A percentile compares a stretch with the other conserved stretches of the same genome.
Conservation (phyloP, 768 basidiomycete species). For the Guyanaporus albipodus region DNA sequence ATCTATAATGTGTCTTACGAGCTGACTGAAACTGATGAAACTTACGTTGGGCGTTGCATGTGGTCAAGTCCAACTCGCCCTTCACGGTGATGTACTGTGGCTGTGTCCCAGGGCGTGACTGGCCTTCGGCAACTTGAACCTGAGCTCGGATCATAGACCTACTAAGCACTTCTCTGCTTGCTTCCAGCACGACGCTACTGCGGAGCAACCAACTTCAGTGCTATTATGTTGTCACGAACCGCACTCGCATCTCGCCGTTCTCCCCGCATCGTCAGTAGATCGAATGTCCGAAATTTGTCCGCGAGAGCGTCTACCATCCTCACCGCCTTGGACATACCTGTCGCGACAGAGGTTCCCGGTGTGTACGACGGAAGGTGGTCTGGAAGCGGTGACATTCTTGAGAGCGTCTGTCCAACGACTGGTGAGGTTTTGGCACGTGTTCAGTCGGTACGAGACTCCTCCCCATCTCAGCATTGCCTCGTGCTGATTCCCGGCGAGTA, state of each 20-base stretch:
- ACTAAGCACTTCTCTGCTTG: neutral
- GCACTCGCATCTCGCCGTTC: conserved; percentile 7
- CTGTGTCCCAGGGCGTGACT: too few relatives aligned
- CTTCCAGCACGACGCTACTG: neutral
- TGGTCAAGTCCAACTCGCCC: neutral
- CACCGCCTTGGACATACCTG: conserved; percentile 55
- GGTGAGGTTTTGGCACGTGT: conserved; percentile 80
- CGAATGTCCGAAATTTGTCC: conserved; percentile 48
- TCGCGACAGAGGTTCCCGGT: conserved; percentile 56
- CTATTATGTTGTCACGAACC: conserved; percentile 29
- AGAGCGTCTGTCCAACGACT: conserved; percentile 80
- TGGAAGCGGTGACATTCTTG: conserved; percentile 65
- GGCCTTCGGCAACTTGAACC: too few relatives aligned
- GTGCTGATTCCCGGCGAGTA: conserved; percentile 27
- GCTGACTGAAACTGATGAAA: conserved; percentile 1
- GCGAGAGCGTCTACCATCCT: conserved; percentile 67
- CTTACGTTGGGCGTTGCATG: conserved; percentile 1
- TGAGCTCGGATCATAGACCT: conserved; percentile 8
- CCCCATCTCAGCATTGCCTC: neutral
- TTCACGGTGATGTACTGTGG: conserved; percentile 13
- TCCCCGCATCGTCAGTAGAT: conserved; percentile 16
- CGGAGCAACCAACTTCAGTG: neutral
- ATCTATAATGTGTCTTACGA: neutral
- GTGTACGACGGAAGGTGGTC: conserved; percentile 84
- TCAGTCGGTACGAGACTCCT: conserved; percentile 54